A percentile compares a stretch with the other conserved stretches of the same genome.
Conservation (phyloP, 331 rosid species). For the Acacia concinna region DNA sequence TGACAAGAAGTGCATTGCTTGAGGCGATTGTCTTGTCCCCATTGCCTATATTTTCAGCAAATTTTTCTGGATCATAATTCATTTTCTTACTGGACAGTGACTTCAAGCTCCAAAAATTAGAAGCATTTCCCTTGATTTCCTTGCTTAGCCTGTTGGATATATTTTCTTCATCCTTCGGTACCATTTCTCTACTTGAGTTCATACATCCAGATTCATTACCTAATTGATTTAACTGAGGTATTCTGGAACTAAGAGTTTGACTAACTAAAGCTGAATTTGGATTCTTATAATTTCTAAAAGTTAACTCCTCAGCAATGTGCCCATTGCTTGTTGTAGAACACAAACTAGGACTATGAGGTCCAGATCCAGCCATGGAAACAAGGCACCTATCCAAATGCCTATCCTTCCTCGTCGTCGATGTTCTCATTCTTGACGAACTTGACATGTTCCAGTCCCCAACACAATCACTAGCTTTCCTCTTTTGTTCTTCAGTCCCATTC, state of each 20-base stretch:
- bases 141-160: constrained; percentile 39
- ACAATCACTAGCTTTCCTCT: constrained; percentile 36
- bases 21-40: constrained; percentile 38
- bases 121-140: constrained; percentile 37
- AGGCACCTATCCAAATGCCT: constrained; percentile 36
- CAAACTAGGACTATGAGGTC: constrained; percentile 33
- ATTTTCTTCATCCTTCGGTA: constrained; percentile 39
- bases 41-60: constrained; percentile 37
- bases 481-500: constrained; percentile 32
- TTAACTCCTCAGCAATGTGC: constrained; percentile 40
- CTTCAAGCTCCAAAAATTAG: constrained; percentile 38
- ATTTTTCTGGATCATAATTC: constrained; percentile 30
- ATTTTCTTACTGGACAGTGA: constrained; percentile 26
- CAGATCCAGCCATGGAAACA: constrained; percentile 47
- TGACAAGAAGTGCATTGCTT: constrained; percentile 34
- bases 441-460: constrained; percentile 24
- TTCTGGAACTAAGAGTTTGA: constrained; percentile 32
- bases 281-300: constrained; percentile 29
- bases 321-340: constrained; percentile 37
- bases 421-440: constrained; percentile 28
- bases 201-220: constrained; percentile 35
- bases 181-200: constrained; percentile 29
- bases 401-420: constrained; percentile 33
- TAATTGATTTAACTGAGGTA: constrained; percentile 34
- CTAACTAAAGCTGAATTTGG: constrained; percentile 22